Evolutionary conservation across 345 rosid genomes (phyloP), one percentile per base, ranked within the genome.

Genomic region (Geranium brycei): DNA sequence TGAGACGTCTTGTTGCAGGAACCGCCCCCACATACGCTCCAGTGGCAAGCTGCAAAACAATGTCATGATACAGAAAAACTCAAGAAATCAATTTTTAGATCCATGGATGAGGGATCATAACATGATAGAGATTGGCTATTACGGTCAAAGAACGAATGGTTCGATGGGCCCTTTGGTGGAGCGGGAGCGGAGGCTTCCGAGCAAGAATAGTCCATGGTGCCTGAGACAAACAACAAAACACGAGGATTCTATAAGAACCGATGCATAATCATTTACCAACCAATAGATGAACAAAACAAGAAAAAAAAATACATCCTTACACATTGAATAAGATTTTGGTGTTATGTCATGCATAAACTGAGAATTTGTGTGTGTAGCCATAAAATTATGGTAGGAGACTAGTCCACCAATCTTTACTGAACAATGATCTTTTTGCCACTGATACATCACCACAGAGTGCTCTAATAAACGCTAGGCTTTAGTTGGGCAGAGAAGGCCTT

Each of bases 1-100:
- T 61, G 14, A 4, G 78, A 82, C 41, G 88, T 79, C 63, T 7
- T 82, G 78, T 84, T 84, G 78, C 98, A 92, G 2, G 65, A 41
- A 19, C 96, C 98, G 4, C 93, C 91, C 68, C 95, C 87, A 63
- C 95, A 92, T 31, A 83, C 72, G 31, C 80, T 65, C 95, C 91
- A 92, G 0, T 28, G 62, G 73, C 98, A 92, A 47, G 72, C 98
- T 92, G 68, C 38, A 56, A 64, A 31, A 17, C 18, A 13, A 30
- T 31, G 38, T 60, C 15, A 31, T n/a, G 35, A 47, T 14, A 11
- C 17, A 40, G 31, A 11, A 3, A 0, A 14, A 3, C 47, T 13
- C 12, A 19, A 19, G 13, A 19, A 60, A 5, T 5, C 38, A 19
- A 59, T 0, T 11, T 60, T 60, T 28, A 28, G 4, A 28, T 60